These are phyloP conservation scores for Ottelia alismoides DNA, from an alignment of 106 monocot species.

Conservation along the genomic window DNA sequence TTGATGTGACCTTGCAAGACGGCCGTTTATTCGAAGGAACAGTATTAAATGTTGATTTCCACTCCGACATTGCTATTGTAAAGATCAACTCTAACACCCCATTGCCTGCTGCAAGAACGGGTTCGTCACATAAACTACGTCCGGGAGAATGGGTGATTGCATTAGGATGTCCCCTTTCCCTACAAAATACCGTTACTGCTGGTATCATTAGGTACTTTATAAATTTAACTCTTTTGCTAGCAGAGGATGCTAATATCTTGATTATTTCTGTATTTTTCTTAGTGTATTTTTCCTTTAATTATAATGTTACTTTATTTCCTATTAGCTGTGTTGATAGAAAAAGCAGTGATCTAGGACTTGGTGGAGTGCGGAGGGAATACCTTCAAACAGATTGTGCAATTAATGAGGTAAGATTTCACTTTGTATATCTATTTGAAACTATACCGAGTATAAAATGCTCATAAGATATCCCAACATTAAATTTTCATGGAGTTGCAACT, in stretches of 20 bases:
- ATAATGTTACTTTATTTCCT: neutral
- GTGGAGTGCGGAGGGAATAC: slow-evolving; percentile 65
- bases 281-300: neutral
- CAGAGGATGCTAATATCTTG: too few species aligned
- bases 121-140: slow-evolving; percentile 51
- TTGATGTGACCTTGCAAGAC: slow-evolving; percentile 90
- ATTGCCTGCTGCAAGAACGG: slow-evolving; percentile 67
- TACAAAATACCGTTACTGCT: slow-evolving; percentile 85
- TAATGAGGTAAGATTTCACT: slow-evolving; percentile 36
- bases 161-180: slow-evolving; percentile 75
- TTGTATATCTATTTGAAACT: too few species aligned
- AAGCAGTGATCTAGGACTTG: slow-evolving; percentile 84
- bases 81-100: slow-evolving; percentile 78
- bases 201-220: slow-evolving; percentile 79
- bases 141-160: slow-evolving; percentile 93
- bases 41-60: slow-evolving; percentile 60
- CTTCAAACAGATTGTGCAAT: slow-evolving; percentile 93
- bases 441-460: too few species aligned
- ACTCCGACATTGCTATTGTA: slow-evolving; percentile 84
- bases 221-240: neutral
- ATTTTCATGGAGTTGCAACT: too few species aligned
- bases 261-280: neutral
- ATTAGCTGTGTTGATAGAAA: slow-evolving; percentile 83
- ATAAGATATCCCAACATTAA: too few species aligned
- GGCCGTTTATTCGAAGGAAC: slow-evolving; percentile 65